Base-by-base conservation (phyloP, 768 basidiomycete species). In the Mycena olivaceomarginata region DNA sequence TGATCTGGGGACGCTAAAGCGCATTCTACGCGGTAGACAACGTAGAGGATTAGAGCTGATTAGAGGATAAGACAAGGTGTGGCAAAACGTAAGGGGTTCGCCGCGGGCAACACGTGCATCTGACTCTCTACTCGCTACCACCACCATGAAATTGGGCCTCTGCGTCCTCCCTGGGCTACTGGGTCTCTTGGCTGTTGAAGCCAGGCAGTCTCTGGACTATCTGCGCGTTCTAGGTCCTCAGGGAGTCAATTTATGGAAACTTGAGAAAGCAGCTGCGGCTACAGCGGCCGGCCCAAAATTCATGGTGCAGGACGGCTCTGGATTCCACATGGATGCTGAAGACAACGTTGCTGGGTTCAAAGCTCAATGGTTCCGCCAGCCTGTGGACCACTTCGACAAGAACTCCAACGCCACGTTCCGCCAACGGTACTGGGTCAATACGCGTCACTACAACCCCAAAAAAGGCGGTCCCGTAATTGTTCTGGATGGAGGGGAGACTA, bases 401-500 rank as follows among this genome's bases (percentile, higher is more conserved):
- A 83, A 87, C 15, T 85, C 87, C 12, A 86, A 87, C 57, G 90
- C 91, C 57, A 95, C 93, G 0, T 99, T 96, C 86, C 86, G 90
- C 67, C 97, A 99, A 82, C 91, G 98, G 22, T 99, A 97, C 85
- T 99, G 98, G 98, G 89, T 98, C 48, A 97, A 94, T 82, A 91
- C 92, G 22, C 91, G 95, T 45, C 93, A 96, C 84, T 99, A 98
- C 84, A 88, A 91, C 70, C 89, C 93, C 0, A 90, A 93, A 8
- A 85, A 89, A 2, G 92, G 93, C 59, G 95, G 93, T 2, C 98
- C 98, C 0, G 96, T 99, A 25, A 94, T 97, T 79, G 92, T 99
- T 2, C 86, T 99, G 25, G 98, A 99, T 84, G 97, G 96, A 0
- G 98, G 98, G 18, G 98, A 99, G 86, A 98, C 97, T 5, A 94